A percentile compares a stretch with the other conserved stretches of the same genome.
Evolutionary conservation across 306 rosid species (phyloP).

Genomic region (Prunus dulcis): DNA sequence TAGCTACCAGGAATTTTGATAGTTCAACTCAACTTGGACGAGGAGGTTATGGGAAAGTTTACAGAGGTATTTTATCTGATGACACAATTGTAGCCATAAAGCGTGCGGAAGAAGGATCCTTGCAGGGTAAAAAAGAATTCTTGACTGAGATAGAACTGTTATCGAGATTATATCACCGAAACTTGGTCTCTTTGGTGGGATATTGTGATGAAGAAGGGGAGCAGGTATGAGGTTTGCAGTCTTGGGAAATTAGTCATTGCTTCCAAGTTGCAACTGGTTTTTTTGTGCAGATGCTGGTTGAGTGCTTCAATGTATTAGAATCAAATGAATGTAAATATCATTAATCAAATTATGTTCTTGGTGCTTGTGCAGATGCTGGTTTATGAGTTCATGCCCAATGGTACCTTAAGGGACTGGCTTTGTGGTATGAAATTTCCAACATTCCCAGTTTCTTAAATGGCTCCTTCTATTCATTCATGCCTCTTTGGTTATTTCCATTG

Average conservation of each 20-base stretch:
- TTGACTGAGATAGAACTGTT: slow-evolving; percentile 86
- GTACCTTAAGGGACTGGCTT: slow-evolving; percentile 81
- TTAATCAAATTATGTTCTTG: slow-evolving; percentile 7
- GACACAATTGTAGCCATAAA: slow-evolving; percentile 68
- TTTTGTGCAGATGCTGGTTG: neutral
- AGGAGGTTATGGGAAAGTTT: slow-evolving; percentile 97
- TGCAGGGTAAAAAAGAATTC: slow-evolving; percentile 89
- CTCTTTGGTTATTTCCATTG: neutral
- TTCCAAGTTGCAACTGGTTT: neutral
- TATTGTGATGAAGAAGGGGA: slow-evolving; percentile 83
- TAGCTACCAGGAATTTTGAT: slow-evolving; percentile 64
- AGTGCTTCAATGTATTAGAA: neutral
- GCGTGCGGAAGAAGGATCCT: slow-evolving; percentile 80
- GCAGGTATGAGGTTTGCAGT: slow-evolving; percentile 37
- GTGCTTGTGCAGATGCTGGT: slow-evolving; percentile 75
- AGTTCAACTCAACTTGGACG: slow-evolving; percentile 60
- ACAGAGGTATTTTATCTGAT: slow-evolving; percentile 66
- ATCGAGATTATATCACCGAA: slow-evolving; percentile 87
- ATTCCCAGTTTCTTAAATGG: neutral
- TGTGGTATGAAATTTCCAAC: slow-evolving; percentile 44
- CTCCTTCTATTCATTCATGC: slow-evolving; percentile 5
- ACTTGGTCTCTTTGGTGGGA: slow-evolving; percentile 77
- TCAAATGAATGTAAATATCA: neutral
- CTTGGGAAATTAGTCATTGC: neutral
- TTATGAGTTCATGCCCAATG: slow-evolving; percentile 87